Base-by-base conservation (phyloP, 768 basidiomycete species). In the Termitomyces sp. region DNA sequence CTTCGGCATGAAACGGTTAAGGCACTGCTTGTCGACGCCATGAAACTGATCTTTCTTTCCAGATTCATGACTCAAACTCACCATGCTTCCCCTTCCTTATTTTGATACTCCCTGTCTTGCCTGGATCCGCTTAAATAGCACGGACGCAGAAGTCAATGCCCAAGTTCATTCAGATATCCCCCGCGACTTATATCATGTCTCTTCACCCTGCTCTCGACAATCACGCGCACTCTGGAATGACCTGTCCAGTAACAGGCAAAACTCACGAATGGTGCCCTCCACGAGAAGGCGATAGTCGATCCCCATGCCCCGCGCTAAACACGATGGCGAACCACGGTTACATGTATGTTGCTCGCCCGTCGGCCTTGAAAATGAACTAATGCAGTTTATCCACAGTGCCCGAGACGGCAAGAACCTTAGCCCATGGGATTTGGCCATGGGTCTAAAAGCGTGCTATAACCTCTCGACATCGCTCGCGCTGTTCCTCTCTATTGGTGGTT, bases 251-350 rank as follows among this genome's bases (percentile, higher is more conserved):
- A 7, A n/a, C n/a, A 7, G n/a, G 12, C 50, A 7, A 35, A 16
- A 13, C 18, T 12, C 33, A 52, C 12, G 32, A 13, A 35, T 52
- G 50, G 50, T 20, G 12, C 11, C 33, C 50, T 35, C n/a, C 50
- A 20, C 33, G 6, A 4, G 6, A 52, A 52, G 33, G 50, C 13
- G 50, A 52, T 32, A 52, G 50, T 35, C n/a, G 50, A 35, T 52
- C 50, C 6, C 50, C 50, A 11, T 52, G 50, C 13, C 50, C 50
- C n/a, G 50, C 50, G n/a, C 50, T 52, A 5, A 52, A 52, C 7
- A 35, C 50, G 8, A 52, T 52, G 50, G 50, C 50, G 4, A 51
- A 51, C 32, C 50, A 51, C n/a, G 50, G 50, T 33, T 51, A 51
- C 11, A 51, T 51, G 49, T 50, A 50, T n/a, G 50, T 51, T 33